Evolutionary conservation across 345 rosid genomes (phyloP).

Genomic region (Acer campestre): DNA sequence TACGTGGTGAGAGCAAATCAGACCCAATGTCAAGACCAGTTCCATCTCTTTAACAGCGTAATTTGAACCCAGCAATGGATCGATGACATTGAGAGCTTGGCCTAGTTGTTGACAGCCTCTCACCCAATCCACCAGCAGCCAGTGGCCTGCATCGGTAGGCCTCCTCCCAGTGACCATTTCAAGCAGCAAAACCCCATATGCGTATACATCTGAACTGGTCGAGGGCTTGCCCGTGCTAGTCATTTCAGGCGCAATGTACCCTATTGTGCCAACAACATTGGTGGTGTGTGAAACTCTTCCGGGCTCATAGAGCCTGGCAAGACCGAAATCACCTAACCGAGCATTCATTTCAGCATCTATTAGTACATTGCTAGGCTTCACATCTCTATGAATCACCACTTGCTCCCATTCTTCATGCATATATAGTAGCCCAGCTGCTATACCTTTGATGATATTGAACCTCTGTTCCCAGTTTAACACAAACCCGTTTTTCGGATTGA

Average conservation of each 20-base stretch:
- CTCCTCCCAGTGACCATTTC: conserved; percentile 63
- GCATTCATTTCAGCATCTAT: conserved; percentile 69
- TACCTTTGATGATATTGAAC: conserved; percentile 57
- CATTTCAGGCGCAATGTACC: conserved; percentile 79
- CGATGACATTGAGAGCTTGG: conserved; percentile 39
- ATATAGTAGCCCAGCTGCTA: conserved; percentile 62
- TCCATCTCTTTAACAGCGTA: conserved; percentile 44
- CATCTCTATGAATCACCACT: conserved; percentile 78
- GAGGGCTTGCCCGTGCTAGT: conserved; percentile 69
- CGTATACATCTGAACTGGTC: conserved; percentile 66
- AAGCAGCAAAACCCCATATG: conserved; percentile 67
- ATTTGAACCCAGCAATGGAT: conserved; percentile 39
- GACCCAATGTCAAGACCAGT: conserved; percentile 49
- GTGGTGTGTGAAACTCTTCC: conserved; percentile 60
- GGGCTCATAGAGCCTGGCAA: conserved; percentile 71
- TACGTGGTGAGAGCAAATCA: conserved; percentile 51
- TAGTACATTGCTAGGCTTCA: conserved; percentile 77
- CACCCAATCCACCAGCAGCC: conserved; percentile 48
- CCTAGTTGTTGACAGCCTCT: conserved; percentile 28
- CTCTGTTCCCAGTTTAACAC: conserved; percentile 68
- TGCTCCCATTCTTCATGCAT: conserved; percentile 77
- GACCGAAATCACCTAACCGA: conserved; percentile 72
- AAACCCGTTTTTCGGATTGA: conserved; percentile 24
- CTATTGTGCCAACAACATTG: conserved; percentile 66
- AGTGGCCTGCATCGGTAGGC: conserved; percentile 35